Base-by-base conservation (phyloP, 345 rosid genomes). In the Laguncularia racemosa region DNA sequence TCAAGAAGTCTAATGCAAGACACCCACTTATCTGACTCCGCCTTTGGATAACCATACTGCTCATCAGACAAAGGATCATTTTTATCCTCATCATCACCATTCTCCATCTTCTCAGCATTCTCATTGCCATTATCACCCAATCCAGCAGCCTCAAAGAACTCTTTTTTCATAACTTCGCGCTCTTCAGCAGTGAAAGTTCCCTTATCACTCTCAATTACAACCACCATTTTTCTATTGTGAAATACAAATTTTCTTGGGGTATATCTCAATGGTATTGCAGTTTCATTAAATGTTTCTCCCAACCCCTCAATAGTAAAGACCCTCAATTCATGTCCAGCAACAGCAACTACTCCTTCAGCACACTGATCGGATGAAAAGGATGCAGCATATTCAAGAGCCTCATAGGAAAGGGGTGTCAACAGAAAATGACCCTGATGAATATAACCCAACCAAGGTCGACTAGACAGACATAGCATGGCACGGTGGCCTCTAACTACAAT, bases 401-500 rank as follows among this genome's bases (percentile, higher is more conserved):
- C 96, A 16, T 89, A 89, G n/a, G 97, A 93, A 46, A 93, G 95
- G 43, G 97, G 97, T 15, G 96, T 87, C 67, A 93, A 67, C 59
- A 79, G 85, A 71, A 93, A 93, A 78, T 86, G 90, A 17, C 99
- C 99, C 71, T 85, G 96, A 58, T 93, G 96, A 70, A 93, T 87
- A 76, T 89, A 93, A 45, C 99, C 99, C 66, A 93, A 95, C 99
- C 99, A 89, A 28, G 96, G 95, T 58, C 96, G 83, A 72, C 99
- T 93, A 44, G 97, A 93, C 77, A 93, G 70, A 67, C 96, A 89
- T 64, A 89, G 81, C 97, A 93, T 87, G 14, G 99, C 97, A 69
- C 84, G 85, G 19, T 87, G 86, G 23, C 97, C 96, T 72, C 97
- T 83, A 71, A 85, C 86, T 58, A 64, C 46, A 65, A 93, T 67